These are phyloP conservation scores for Rhizopus microsporus DNA, from an alignment of 371 early-diverging fungal genomes.

Conservation along the genomic window DNA sequence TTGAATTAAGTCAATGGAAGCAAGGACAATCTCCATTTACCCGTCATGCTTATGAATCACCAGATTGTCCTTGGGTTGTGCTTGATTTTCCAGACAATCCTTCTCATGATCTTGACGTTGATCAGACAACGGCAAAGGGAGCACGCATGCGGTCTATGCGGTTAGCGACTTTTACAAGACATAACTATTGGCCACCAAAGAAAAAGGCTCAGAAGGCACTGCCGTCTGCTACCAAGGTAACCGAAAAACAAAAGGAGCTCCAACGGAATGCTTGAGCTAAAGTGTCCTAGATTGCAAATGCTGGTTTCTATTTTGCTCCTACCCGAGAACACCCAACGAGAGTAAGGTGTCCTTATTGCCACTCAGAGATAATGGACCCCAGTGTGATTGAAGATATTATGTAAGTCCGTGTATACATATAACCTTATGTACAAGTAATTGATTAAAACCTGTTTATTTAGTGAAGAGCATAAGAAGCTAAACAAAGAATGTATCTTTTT, in stretches of 20 bases:
- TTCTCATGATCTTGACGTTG: background rate
- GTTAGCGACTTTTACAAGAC: conserved; percentile 26
- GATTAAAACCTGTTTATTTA: background rate
- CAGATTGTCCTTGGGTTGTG: conserved; percentile 29
- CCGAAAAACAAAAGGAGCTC: background rate
- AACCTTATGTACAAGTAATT: background rate
- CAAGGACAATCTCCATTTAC: conserved; percentile 20
- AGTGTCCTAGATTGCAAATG: conserved; percentile 28
- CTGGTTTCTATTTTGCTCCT: conserved; percentile 36
- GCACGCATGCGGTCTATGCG: conserved; percentile 24
- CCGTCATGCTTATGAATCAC: conserved; percentile 31
- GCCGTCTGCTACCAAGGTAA: conserved; percentile 24
- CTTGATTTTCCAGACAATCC: conserved; percentile 26
- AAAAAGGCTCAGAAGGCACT: conserved; percentile 5
- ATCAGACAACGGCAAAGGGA: conserved; percentile 4
- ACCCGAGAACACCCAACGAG: conserved; percentile 11
- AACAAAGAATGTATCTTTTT: conserved; percentile 13
- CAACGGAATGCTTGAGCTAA: background rate
- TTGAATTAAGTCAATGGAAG: conserved; percentile 34
- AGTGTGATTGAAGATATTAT: conserved; percentile 10
- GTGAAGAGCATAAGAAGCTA: conserved; percentile 6
- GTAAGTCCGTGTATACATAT: conserved; percentile 14
- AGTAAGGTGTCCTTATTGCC: conserved; percentile 35
- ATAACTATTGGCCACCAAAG: conserved; percentile 36
- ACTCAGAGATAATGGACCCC: conserved; percentile 9